phyloP scores from a whole-genome alignment of 192 early-diverging fungal species.

The Mortierella antarctica region DNA sequence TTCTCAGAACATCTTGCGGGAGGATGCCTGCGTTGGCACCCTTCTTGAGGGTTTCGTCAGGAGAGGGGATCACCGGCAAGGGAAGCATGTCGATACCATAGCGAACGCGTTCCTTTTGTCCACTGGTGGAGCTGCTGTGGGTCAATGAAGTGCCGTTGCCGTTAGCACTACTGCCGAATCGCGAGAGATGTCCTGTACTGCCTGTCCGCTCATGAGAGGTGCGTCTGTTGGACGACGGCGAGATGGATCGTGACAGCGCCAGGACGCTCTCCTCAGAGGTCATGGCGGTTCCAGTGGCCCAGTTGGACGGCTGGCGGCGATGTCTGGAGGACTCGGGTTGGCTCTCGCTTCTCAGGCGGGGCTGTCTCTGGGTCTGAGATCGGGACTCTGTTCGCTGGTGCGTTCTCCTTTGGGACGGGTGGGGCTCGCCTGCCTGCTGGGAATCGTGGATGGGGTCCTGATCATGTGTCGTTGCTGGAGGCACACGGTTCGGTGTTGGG shows the following conservation, averaged over 20 bases:
- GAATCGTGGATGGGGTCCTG: not conserved
- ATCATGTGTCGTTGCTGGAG: not conserved
- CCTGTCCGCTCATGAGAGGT: constrained; percentile 17
- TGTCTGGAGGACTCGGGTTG: constrained; percentile 9
- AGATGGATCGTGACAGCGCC: constrained; percentile 23
- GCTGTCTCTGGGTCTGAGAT: not conserved
- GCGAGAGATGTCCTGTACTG: constrained; percentile 3
- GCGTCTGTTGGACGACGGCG: constrained; percentile 2
- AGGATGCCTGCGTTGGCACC: constrained; percentile 29
- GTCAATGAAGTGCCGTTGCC: not conserved
- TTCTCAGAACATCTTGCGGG: constrained; percentile 40
- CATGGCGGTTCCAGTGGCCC: not conserved
- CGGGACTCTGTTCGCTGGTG: not conserved
- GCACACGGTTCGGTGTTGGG: constrained; percentile 17
- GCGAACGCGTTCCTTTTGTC: constrained; percentile 8
- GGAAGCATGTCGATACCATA: constrained; percentile 42
- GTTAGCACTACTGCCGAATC: not conserved
- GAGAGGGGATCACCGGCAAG: constrained; percentile 41
- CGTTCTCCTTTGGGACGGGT: not conserved
- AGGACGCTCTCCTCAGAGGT: constrained; percentile 24
- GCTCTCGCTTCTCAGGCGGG: constrained; percentile 29
- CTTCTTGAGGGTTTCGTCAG: constrained; percentile 28
- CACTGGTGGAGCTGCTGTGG: not conserved
- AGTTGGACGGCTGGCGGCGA: not conserved
- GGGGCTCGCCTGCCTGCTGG: not conserved